Conservation (phyloP, 495 filamentous ascomycete genomes). For the Aspergillus campestris region DNA sequence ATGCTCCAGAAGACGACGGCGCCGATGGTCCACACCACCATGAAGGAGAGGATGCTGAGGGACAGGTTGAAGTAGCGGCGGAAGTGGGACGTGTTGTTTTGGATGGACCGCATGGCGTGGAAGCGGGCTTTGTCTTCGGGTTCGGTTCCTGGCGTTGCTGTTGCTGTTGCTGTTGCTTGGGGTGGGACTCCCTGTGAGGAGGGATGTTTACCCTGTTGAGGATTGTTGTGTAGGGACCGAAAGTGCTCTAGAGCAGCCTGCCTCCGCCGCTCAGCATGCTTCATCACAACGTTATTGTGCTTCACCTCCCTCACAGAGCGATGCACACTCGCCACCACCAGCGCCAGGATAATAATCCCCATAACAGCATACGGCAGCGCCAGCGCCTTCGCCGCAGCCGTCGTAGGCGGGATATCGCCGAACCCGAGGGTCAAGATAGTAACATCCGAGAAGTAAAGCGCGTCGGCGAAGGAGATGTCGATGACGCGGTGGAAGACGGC, state of each 20-base stretch:
- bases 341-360: slow-evolving; percentile 78
- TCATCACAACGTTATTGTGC: slow-evolving; percentile 57
- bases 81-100: slow-evolving; percentile 50
- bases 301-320: slow-evolving; percentile 56
- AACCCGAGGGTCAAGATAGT: slow-evolving; percentile 61
- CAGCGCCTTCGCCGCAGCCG: slow-evolving; percentile 50
- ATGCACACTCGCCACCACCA: slow-evolving; percentile 78
- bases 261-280: slow-evolving; percentile 51
- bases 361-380: slow-evolving; percentile 78
- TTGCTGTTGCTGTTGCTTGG: slow-evolving; percentile 20
- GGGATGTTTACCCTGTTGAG: no score
- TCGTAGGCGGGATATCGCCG: slow-evolving; percentile 46
- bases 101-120: slow-evolving; percentile 72
- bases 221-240: neutral
- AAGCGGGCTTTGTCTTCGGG: slow-evolving; percentile 61
- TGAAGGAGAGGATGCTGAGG: slow-evolving; percentile 56
- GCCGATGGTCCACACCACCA: slow-evolving; percentile 69
- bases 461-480: slow-evolving; percentile 44
- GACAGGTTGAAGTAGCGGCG: slow-evolving; percentile 64
- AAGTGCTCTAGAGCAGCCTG: slow-evolving; percentile 44
- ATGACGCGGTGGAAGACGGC: slow-evolving; percentile 46
- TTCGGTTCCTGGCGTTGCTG: slow-evolving; percentile 27
- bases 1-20: slow-evolving; percentile 64
- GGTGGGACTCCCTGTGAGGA: slow-evolving; percentile 1
- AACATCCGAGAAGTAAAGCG: slow-evolving; percentile 56